Conservation (phyloP, 768 basidiomycete genomes). For the Strobilomyces echinocephalus region DNA sequence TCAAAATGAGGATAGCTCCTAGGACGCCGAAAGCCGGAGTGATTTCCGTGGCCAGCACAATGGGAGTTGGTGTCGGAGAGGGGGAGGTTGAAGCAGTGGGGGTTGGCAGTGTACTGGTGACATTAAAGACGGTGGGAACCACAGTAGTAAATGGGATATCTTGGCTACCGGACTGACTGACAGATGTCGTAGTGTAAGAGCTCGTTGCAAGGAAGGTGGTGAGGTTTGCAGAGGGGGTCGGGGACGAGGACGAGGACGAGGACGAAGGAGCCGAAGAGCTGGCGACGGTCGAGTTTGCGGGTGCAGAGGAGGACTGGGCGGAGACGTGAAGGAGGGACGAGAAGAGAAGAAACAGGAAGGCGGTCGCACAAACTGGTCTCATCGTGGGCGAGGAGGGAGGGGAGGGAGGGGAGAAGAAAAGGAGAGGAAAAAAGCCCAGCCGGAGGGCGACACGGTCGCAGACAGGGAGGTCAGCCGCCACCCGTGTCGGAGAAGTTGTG, state of each 20-base stretch:
- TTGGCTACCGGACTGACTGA: conserved; percentile 45
- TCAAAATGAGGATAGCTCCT: conserved; percentile 82
- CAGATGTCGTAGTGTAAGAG: conserved; percentile 46
- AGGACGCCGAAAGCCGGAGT: conserved; percentile 89
- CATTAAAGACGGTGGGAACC: conserved; percentile 58
- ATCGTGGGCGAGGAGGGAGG: conserved; percentile 9
- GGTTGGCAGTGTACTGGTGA: conserved; percentile 51
- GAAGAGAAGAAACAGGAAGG: conserved; percentile 22
- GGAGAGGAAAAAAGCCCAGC: background rate
- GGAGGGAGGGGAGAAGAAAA: background rate
- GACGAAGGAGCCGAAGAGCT: background rate
- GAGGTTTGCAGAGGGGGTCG: conserved; percentile 25
- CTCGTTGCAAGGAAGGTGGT: conserved; percentile 55
- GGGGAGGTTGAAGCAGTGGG: conserved; percentile 45
- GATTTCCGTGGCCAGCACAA: conserved; percentile 55
- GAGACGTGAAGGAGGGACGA: conserved; percentile 31
- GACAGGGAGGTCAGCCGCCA: conserved; percentile 29
- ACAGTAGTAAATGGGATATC: conserved; percentile 48
- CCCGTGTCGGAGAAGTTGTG: conserved; percentile 2
- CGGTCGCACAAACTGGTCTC: background rate
- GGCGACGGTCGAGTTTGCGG: conserved; percentile 18
- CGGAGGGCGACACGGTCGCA: conserved; percentile 2
- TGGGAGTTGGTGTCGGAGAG: conserved; percentile 32
- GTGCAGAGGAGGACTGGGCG: conserved; percentile 34
- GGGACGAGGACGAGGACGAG: background rate